Conservation (phyloP, 1,284 basidiomycete species). For the Pyrrhoderma noxium region DNA sequence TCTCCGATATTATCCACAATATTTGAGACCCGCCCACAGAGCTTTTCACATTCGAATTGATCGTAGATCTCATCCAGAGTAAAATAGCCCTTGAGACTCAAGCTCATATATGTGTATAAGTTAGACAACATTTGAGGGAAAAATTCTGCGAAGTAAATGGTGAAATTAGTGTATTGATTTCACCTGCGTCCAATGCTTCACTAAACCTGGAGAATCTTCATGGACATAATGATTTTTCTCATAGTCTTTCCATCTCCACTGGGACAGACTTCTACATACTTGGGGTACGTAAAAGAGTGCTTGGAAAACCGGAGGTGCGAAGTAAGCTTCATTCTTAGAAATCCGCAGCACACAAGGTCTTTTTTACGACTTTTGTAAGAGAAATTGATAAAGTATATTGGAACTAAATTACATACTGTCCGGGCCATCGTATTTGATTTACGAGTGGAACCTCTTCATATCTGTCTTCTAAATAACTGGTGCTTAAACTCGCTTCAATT, state of each 20-base stretch:
- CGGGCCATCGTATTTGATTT: constrained; percentile 46
- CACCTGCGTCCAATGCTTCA: too few relatives aligned
- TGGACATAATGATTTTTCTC: background rate
- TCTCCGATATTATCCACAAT: constrained; percentile 32
- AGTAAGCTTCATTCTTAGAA: constrained; percentile 39
- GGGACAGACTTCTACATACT: constrained; percentile 46
- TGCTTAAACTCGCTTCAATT: constrained; percentile 54
- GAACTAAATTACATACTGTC: constrained; percentile 35
- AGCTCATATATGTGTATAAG: constrained; percentile 58
- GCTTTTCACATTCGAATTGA: constrained; percentile 20
- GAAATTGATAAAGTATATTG: constrained; percentile 2
- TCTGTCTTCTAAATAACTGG: constrained; percentile 26
- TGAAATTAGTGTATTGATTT: too few relatives aligned
- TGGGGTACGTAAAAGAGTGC: constrained; percentile 61
- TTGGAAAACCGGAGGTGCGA: constrained; percentile 57
- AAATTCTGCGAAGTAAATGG: constrained; percentile 29
- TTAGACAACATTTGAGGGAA: constrained; percentile 50
- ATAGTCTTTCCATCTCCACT: constrained; percentile 32
- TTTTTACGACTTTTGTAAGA: background rate
- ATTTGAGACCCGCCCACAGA: constrained; percentile 30
- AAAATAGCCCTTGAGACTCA: constrained; percentile 35
- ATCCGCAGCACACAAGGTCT: constrained; percentile 64
- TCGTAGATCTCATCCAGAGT: constrained; percentile 29
- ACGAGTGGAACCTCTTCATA: constrained; percentile 35
- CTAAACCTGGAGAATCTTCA: constrained; percentile 9